Conservation (phyloP, 305 asterid genomes). For the Rubia tinctorum region DNA sequence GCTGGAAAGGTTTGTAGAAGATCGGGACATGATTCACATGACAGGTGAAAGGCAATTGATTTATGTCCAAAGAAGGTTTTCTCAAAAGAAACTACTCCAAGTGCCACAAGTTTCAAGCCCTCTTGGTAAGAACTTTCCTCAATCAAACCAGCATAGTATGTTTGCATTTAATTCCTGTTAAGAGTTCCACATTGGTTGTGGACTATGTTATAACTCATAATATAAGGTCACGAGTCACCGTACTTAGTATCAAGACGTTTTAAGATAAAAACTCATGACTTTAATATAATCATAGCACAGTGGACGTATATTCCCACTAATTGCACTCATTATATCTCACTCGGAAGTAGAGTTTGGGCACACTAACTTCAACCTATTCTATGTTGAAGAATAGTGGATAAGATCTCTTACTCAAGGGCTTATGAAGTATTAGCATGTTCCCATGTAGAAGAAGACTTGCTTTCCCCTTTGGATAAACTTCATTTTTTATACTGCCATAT, state of each 20-base stretch:
- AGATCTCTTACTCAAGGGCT: constrained; percentile 2
- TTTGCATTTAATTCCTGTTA: too few relatives aligned
- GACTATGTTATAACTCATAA: too few relatives aligned
- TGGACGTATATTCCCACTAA: too few relatives aligned
- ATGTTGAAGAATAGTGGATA: constrained; percentile 4
- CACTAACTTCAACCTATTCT: neutral
- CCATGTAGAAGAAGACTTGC: neutral
- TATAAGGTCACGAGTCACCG: too few relatives aligned
- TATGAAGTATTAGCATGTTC: neutral
- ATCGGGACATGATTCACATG: constrained; percentile 17
- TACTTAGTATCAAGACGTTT: too few relatives aligned
- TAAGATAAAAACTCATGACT: too few relatives aligned
- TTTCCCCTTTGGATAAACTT: neutral
- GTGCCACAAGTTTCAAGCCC: constrained; percentile 46
- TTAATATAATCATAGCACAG: too few relatives aligned
- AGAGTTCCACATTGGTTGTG: too few relatives aligned
- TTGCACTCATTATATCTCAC: too few relatives aligned
- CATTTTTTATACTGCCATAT: constrained; percentile 1
- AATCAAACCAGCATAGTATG: neutral
- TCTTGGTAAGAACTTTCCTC: neutral
- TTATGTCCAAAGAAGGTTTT: constrained; percentile 31
- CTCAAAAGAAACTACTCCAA: constrained; percentile 41
- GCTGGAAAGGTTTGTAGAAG: constrained; percentile 53
- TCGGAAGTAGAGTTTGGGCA: too few relatives aligned
- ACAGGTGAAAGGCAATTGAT: constrained; percentile 27